Conservation (phyloP, 176 grass and related monocot species). For the Aegilops tauschii region DNA sequence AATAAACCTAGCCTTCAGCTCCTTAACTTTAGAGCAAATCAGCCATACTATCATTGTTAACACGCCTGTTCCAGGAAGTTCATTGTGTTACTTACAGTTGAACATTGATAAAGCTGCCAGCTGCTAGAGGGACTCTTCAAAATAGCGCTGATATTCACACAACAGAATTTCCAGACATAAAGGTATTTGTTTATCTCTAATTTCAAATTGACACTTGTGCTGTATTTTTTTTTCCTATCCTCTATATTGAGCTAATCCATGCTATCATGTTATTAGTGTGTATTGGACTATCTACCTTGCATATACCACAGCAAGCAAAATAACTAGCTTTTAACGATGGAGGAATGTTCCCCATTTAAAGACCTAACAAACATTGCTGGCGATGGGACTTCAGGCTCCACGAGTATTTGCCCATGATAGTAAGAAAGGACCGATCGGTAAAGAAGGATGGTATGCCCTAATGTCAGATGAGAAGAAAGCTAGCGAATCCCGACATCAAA, state of each 20-base stretch:
- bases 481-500: background rate
- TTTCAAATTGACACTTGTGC: too few species aligned
- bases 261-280: background rate
- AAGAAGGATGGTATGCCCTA: background rate
- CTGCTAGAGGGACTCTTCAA: too few species aligned
- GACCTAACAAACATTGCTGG: background rate
- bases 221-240: too few species aligned
- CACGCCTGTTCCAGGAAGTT: too few species aligned
- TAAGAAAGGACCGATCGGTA: background rate
- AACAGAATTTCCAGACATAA: too few species aligned
- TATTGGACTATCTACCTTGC: background rate
- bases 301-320: background rate
- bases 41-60: too few species aligned
- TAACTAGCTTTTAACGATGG: background rate
- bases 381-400: background rate
- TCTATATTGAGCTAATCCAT: background rate
- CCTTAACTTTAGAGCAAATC: too few species aligned
- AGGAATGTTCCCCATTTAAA: background rate
- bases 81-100: too few species aligned
- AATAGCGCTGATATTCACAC: too few species aligned
- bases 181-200: too few species aligned
- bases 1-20: too few species aligned
- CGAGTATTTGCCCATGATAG: background rate
- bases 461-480: background rate
- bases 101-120: too few species aligned